Conservation (phyloP, 345 rosid species). For the Eucalyptus cloeziana region DNA sequence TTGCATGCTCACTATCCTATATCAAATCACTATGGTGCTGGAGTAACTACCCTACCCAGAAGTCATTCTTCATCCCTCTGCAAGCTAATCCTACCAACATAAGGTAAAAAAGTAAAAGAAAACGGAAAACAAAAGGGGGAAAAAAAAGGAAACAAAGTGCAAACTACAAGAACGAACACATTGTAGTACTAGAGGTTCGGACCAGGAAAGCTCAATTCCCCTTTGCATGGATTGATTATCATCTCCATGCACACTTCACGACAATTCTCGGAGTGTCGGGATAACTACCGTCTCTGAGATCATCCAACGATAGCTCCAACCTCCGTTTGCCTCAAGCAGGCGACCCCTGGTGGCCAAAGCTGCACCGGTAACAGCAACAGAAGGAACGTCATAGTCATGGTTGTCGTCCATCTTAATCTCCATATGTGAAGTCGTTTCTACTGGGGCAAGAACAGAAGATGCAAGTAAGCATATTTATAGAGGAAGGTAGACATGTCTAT, state of each 20-base stretch:
- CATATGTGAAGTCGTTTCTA: background rate
- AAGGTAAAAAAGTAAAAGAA: background rate
- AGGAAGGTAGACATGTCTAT: background rate
- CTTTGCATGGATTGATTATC: background rate
- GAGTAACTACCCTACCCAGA: background rate
- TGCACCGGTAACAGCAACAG: background rate
- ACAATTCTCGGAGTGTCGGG: background rate
- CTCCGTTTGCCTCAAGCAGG: background rate
- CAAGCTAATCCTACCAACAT: background rate
- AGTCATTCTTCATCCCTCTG: background rate
- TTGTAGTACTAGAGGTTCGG: conserved; percentile 11
- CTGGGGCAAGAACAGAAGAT: background rate
- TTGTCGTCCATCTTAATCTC: background rate
- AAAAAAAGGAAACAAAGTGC: background rate
- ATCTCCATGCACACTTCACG: background rate
- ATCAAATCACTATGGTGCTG: background rate
- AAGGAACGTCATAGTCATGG: background rate
- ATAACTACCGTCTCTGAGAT: background rate
- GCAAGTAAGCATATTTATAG: background rate
- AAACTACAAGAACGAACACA: background rate
- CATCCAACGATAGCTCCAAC: background rate
- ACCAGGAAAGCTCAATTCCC: conserved; percentile 52
- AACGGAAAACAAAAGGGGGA: background rate
- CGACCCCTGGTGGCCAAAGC: background rate
- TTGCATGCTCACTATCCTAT: background rate